Base-by-base conservation (phyloP, 139 green algal genomes). In the Chlamydomonas applanata region DNA sequence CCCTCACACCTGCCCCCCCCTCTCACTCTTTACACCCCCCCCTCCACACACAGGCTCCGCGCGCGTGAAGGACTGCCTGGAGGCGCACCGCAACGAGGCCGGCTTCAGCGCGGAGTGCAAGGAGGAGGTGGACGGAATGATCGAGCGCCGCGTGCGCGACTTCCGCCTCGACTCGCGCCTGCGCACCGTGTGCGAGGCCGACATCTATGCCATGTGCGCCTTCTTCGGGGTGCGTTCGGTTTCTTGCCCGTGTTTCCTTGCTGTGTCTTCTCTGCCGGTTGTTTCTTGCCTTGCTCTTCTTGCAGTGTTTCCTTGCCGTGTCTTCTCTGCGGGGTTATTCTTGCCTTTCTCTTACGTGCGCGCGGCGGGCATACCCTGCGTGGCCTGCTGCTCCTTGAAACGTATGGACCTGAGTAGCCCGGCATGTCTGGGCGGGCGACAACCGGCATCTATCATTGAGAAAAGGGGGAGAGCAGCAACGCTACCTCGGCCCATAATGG, bases 1-100 rank as follows among this genome's bases (percentile, higher is more conserved):
- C 17, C 25, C 19, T 64, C 56, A 64, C 24, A 25, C 29, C 63
- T 53, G 34, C 4, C 35, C 16, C 20, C 56, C 24, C 20, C 56
- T 40, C 7, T 7, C 60, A 35, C 25, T 22, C n/a, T n/a, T 36
- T 14, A 27, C n/a, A 4, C 25, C 22, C 52, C 7, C 33, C 24
- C 40, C 13, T 33, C 17, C n/a, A n/a, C 22, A 3, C 61, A 19
- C 69, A 81, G 79, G 85, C n/a, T 79, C 85, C 52, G 82, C 87
- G 4, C 66, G 76, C 24, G 80, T 87, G 3, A 94, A 96, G 85
- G 84, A 91, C 32, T 96, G 91, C 87, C 75, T 96, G 63, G 85
- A 94, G 75, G 74, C 86, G 52, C 80, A 93, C 59, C 75, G 87
- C 22, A 61, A 83, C 17, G 75, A 87, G 16, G 63, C 74, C 0